These are phyloP conservation scores for Calonectria pauciramosa DNA, from an alignment of 2,329 filamentous ascomycete species.

Conservation along the genomic window DNA sequence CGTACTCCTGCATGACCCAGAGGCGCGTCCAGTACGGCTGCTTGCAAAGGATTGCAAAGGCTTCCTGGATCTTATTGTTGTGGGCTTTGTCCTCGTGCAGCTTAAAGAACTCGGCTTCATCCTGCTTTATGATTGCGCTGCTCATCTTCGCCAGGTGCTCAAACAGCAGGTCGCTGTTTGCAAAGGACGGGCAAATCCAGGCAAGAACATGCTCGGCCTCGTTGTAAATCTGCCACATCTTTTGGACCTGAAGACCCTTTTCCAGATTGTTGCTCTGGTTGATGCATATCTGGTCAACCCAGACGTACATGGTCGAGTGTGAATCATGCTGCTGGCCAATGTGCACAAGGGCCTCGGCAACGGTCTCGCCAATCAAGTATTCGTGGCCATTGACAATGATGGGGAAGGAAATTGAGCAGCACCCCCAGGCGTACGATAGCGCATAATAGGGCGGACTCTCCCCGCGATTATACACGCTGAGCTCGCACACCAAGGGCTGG, in stretches of 20 bases:
- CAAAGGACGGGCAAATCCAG: conserved; percentile 18
- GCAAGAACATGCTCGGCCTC: conserved; percentile 17
- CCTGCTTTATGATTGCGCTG: neutral
- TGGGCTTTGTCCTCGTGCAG: neutral
- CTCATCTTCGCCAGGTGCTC: conserved; percentile 3
- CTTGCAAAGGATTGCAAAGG: conserved; percentile 18
- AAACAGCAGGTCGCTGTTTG: conserved; percentile 14
- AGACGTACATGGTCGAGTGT: neutral
- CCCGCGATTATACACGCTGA: neutral
- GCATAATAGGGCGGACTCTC: conserved; percentile 9
- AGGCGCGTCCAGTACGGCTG: conserved; percentile 31
- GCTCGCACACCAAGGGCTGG: neutral
- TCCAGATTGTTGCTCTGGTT: conserved; percentile 27
- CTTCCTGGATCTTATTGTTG: neutral
- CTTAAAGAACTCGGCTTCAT: neutral
- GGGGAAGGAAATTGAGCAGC: neutral
- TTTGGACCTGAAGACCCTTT: conserved; percentile 29
- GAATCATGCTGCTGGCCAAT: neutral
- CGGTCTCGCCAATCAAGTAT: neutral
- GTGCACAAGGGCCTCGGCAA: conserved; percentile 9
- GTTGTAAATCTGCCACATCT: conserved; percentile 28
- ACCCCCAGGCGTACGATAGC: conserved; percentile 17
- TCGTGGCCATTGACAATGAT: neutral
- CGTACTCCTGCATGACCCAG: conserved; percentile 37
- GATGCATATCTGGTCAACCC: conserved; percentile 34